phyloP scores from a whole-genome alignment of 306 rosid genomes.

The Begonia masoniana region DNA sequence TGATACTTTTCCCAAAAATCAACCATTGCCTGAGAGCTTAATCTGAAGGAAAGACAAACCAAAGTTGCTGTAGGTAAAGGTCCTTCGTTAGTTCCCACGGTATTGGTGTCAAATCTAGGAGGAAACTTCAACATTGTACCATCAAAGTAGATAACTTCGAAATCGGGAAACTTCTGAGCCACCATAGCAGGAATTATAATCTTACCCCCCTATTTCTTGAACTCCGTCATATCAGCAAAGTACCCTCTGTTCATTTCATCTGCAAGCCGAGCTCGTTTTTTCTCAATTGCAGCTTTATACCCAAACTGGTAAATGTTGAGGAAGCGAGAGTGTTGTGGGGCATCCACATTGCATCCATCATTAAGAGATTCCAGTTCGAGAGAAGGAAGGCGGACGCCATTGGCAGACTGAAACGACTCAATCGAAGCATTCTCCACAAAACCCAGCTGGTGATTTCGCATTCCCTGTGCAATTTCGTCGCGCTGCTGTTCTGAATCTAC shows the following conservation, averaged over 20 bases:
- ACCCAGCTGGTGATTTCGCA: too few relatives aligned
- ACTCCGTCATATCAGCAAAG: conserved; percentile 67
- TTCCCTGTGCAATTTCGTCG: too few relatives aligned
- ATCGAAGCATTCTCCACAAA: too few relatives aligned
- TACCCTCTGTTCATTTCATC: conserved; percentile 88
- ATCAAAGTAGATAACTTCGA: conserved; percentile 43
- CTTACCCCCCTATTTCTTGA: conserved; percentile 74
- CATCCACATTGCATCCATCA: too few relatives aligned
- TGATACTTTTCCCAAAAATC: too few relatives aligned
- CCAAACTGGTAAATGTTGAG: conserved; percentile 64
- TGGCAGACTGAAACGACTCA: too few relatives aligned
- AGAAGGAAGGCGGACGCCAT: too few relatives aligned
- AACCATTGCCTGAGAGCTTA: conserved; percentile 56
- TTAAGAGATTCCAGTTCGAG: too few relatives aligned
- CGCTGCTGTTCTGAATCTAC: too few relatives aligned
- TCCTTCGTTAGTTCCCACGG: conserved; percentile 19
- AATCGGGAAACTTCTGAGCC: conserved; percentile 64
- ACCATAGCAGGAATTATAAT: conserved; percentile 49
- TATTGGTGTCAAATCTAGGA: conserved; percentile 17
- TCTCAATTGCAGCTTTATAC: too few relatives aligned
- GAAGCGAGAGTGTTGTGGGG: conserved; percentile 70
- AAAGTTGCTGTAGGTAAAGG: conserved; percentile 49
- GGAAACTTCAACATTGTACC: conserved; percentile 64
- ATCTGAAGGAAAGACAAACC: conserved; percentile 75
- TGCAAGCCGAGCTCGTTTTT: conserved; percentile 66